Evolutionary conservation across 257 asterid genomes (phyloP), one percentile per base, ranked within the genome.

Genomic region (Forsythia suspensa): DNA sequence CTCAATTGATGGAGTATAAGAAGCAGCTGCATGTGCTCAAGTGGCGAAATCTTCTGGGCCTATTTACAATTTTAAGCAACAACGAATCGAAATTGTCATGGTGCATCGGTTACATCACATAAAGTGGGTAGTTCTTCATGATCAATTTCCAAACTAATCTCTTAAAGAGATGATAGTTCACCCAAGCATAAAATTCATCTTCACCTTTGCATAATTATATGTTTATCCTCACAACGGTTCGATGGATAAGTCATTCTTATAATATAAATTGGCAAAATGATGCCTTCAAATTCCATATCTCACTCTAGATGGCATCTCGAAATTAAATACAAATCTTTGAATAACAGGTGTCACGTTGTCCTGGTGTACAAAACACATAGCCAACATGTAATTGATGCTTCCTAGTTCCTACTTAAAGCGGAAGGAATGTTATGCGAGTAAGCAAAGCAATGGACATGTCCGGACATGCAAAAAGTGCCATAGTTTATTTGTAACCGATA

Each of bases 21-120:
- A 86, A 73, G 91, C 84, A 74, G 92, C 82, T 40, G 90, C 90
- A 81, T 91, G 91, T 76, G 97, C 94, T 80, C 99, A n/a, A n/a
- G 93, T 48, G 99, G 99, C 99, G 94, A 85, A 96, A 96, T 82
- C 97, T 80, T 98, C 99, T 66, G 99, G 96, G 82, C 99, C 99
- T 96, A 84, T 76, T 81, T 43, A 73, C 70, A 80, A 72, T 15
- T 52, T 52, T 52, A 52, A 29, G 71, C 77, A 51, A 68, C 76
- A 42, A 8, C 20, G 76, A 75, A 43, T 80, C 80, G 76, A 76
- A 43, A 20, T 66, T 18, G 24, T 18, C 59, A 43, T 41, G 68
- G 76, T 24, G 59, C 4, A 66, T 36, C 10, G 21, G 81, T 72
- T 55, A 72, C 72, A 73, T 74, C 39, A 69, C 65, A 51, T 65